Base-by-base conservation (phyloP, 2,329 filamentous ascomycete species). In the Pseudogymnoascus sp. region DNA sequence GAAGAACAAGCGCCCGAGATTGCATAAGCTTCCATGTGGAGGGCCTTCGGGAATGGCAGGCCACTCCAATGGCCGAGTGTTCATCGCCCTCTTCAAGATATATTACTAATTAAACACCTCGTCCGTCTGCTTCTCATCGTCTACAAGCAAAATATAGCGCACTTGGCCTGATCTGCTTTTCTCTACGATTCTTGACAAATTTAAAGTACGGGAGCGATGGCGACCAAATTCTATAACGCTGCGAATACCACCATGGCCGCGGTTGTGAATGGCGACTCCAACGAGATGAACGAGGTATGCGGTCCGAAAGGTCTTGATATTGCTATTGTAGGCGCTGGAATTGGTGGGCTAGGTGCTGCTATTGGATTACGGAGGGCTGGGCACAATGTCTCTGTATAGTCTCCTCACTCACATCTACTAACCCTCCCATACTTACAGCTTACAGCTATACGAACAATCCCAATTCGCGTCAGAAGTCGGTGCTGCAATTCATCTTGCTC, bases 401-500 rank as follows among this genome's bases (percentile, higher is more conserved):
- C 4, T 4, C 28, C 28, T 26, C 28, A 28, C 14, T 28, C 7
- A 24, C 60, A 16, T 61, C 16, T 33, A 41, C 10, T n/a, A 31
- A 16, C 40, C 6, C 28, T 16, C 60, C 33, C 6, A 16, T 43
- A 43, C 16, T 43, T 8, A 61, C 38, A 24, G 14, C n/a, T 31
- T 28, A 11, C 61, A 83, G 79, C 64, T 86, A 0, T 82, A 78
- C 60, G 84, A 87, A 66, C 79, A 84, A 69, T 85, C 83, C 0
- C 75, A 75, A 1, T 80, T 86, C 35, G 79, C 80, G 14, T 80
- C 76, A 60, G 84, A 87, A 71, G 73, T 78, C 1, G 85, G 85
- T 0, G 84, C 85, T 2, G 85, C 85, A 0, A 79, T 88, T n/a
- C 84, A 88, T 68, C 70, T 88, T 4, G 80, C 82, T 0, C 84